Conservation (phyloP, 306 rosid genomes). For the Abrus precatorius region DNA sequence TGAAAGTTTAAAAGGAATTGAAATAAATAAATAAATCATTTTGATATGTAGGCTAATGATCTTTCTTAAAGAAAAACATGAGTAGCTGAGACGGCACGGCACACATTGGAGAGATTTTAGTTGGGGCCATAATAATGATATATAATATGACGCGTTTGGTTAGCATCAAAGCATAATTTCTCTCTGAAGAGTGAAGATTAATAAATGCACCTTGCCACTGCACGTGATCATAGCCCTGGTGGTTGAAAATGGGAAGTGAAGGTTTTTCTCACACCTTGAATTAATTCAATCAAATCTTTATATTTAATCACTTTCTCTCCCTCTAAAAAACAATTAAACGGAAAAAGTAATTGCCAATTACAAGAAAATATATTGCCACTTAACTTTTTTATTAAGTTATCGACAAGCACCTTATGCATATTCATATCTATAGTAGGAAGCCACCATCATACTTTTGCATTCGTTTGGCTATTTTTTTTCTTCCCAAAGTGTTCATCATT, state of each 20-base stretch:
- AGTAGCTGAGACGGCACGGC: slow-evolving; percentile 64
- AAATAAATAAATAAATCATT: not conserved
- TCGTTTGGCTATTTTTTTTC: not conserved
- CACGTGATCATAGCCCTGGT: slow-evolving; percentile 20
- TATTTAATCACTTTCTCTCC: not conserved
- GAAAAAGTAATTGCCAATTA: not conserved
- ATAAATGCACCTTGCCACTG: slow-evolving; percentile 17
- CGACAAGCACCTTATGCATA: not conserved
- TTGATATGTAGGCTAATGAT: slow-evolving; percentile 43
- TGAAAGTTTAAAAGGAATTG: not conserved
- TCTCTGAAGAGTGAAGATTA: slow-evolving; percentile 35
- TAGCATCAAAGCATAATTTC: slow-evolving; percentile 57
- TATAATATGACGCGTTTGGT: slow-evolving; percentile 54
- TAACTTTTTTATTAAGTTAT: not conserved
- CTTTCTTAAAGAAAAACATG: slow-evolving; percentile 47
- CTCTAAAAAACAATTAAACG: not conserved
- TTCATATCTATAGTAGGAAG: not conserved
- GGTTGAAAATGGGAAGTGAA: slow-evolving; percentile 5
- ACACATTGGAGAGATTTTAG: slow-evolving; percentile 43
- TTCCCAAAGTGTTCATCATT: not conserved
- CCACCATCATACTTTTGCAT: slow-evolving; percentile 2
- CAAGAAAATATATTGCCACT: not conserved
- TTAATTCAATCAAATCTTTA: not conserved
- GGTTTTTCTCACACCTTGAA: not conserved
- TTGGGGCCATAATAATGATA: slow-evolving; percentile 58